These are phyloP conservation scores for Flaveria bidentis DNA, from an alignment of 129 eudicot genomes.

Conservation along the genomic window DNA sequence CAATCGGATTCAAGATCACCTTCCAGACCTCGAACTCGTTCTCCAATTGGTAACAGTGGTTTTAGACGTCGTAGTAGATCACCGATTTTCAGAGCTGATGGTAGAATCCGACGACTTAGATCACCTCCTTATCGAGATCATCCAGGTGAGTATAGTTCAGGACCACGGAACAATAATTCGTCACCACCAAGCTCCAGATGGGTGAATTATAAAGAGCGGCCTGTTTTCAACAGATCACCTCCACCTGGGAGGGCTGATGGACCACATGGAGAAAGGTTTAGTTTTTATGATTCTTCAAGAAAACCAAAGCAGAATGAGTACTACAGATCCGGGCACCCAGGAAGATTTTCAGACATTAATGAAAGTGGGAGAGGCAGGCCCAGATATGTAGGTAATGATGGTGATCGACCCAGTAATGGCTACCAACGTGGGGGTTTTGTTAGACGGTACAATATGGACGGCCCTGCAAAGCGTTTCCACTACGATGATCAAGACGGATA, in stretches of 20 bases:
- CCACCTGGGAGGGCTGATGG: constrained; percentile 31
- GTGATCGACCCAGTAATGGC: constrained; percentile 28
- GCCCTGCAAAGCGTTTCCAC: constrained; percentile 24
- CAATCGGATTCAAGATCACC: constrained; percentile 39
- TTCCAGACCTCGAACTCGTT: constrained; percentile 46
- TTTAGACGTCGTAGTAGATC: constrained; percentile 43
- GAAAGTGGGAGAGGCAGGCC: constrained; percentile 40
- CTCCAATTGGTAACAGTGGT: constrained; percentile 36
- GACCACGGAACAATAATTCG: constrained; percentile 34
- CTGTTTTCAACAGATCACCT: constrained; percentile 38
- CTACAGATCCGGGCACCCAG: constrained; percentile 37
- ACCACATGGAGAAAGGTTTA: constrained; percentile 31
- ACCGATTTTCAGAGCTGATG: constrained; percentile 39
- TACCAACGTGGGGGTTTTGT: constrained; percentile 36
- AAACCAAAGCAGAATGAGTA: constrained; percentile 38
- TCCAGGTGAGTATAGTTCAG: constrained; percentile 30
- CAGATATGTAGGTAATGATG: constrained; percentile 28
- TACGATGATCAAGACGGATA: constrained; percentile 28
- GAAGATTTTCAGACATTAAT: constrained; percentile 35
- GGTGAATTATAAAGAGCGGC: constrained; percentile 36
- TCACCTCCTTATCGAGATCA: constrained; percentile 37
- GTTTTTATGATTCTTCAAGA: constrained; percentile 30
- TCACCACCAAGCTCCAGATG: constrained; percentile 37
- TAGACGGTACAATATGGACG: constrained; percentile 31
- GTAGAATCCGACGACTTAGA: constrained; percentile 36